phyloP scores from a whole-genome alignment of 345 rosid species.

The Microcos paniculata region DNA sequence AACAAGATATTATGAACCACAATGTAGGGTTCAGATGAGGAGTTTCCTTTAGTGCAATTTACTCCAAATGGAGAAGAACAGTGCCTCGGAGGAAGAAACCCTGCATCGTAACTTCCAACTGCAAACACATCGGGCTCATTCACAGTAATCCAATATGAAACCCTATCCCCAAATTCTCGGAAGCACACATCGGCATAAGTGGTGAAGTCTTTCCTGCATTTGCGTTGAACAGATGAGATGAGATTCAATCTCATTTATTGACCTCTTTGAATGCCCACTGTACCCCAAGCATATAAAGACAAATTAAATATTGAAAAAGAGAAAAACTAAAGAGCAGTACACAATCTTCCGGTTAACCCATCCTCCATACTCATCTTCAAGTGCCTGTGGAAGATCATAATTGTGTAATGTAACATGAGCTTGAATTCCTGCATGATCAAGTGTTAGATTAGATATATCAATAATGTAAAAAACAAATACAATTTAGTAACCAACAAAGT shows the following conservation, averaged over 20 bases:
- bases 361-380: slow-evolving; percentile 78
- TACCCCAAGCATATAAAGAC: neutral
- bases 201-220: slow-evolving; percentile 74
- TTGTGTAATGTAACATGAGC: slow-evolving; percentile 56
- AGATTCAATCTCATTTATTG: neutral
- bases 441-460: neutral
- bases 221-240: no score
- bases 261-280: no score
- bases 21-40: slow-evolving; percentile 64
- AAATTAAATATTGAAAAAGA: neutral
- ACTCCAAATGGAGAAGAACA: slow-evolving; percentile 37
- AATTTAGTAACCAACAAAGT: neutral
- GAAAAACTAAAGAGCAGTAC: slow-evolving; percentile 29
- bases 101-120: slow-evolving; percentile 32
- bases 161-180: slow-evolving; percentile 69
- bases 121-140: slow-evolving; percentile 62
- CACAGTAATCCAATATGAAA: slow-evolving; percentile 63
- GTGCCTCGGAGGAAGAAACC: slow-evolving; percentile 34
- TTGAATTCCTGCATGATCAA: slow-evolving; percentile 47
- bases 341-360: slow-evolving; percentile 54
- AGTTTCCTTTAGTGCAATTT: slow-evolving; percentile 49
- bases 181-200: slow-evolving; percentile 75
- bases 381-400: slow-evolving; percentile 60
- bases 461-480: neutral
- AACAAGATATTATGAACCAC: slow-evolving; percentile 60